Conservation (phyloP, 2,329 filamentous ascomycete species). For the Stemphylium vesicarium region DNA sequence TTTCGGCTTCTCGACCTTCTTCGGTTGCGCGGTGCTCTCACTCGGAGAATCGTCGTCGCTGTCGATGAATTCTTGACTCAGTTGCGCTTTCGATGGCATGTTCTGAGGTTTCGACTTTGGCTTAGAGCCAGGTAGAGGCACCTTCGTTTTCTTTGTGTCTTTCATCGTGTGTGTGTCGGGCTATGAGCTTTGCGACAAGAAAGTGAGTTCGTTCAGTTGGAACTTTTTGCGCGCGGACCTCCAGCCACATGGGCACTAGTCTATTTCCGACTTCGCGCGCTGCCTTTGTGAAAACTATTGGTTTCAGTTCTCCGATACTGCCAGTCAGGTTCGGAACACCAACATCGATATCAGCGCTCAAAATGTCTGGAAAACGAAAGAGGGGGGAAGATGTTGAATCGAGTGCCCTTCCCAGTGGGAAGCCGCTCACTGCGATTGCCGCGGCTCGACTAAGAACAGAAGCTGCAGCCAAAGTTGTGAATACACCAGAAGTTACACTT, state of each 20-base stretch:
- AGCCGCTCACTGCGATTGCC: conserved; percentile 43
- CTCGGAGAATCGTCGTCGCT: conserved; percentile 42
- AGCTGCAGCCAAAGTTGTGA: conserved; percentile 18
- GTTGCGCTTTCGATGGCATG: conserved; percentile 28
- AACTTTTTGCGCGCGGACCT: conserved; percentile 38
- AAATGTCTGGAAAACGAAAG: conserved; percentile 44
- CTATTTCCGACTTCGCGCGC: conserved; percentile 1
- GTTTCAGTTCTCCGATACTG: background rate
- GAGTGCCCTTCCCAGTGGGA: conserved; percentile 11
- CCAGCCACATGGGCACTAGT: conserved; percentile 10
- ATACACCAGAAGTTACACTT: conserved; percentile 17
- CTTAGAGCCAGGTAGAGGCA: conserved; percentile 42
- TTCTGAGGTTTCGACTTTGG: conserved; percentile 31
- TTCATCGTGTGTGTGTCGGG: conserved; percentile 36
- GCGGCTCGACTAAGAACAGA: conserved; percentile 40
- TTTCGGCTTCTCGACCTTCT: conserved; percentile 28
- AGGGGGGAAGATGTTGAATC: conserved; percentile 21
- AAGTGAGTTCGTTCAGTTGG: conserved; percentile 21
- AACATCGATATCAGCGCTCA: conserved; percentile 7
- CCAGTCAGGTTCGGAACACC: conserved; percentile 4
- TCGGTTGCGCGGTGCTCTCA: conserved; percentile 25
- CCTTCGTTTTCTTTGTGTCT: conserved; percentile 43
- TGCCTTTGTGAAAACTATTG: conserved; percentile 15
- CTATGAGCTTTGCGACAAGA: conserved; percentile 21
- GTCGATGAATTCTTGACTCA: conserved; percentile 47